These are phyloP conservation scores for Elsinoe batatas DNA, from an alignment of 2,329 filamentous ascomycete species.

Conservation along the genomic window DNA sequence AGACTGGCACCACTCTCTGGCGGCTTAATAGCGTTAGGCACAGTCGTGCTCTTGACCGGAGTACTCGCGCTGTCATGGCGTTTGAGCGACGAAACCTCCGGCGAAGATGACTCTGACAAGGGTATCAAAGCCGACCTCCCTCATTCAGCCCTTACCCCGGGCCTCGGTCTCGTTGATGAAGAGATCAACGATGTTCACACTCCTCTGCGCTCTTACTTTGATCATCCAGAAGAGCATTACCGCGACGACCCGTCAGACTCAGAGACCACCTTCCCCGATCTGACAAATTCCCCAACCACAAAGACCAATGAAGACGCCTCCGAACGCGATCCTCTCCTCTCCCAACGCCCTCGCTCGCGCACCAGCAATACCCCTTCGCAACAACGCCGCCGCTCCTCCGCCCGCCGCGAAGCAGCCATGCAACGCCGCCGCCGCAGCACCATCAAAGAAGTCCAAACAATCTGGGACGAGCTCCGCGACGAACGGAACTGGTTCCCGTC, in stretches of 20 bases:
- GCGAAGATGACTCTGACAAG: slow-evolving; percentile 44
- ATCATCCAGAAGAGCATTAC: slow-evolving; percentile 8
- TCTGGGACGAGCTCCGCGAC: slow-evolving; percentile 83
- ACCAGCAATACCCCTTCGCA: not conserved
- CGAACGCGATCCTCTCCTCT: slow-evolving; percentile 15
- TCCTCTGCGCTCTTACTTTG: slow-evolving; percentile 10
- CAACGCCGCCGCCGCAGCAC: slow-evolving; percentile 30
- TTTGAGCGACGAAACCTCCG: slow-evolving; percentile 58
- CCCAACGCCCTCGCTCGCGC: slow-evolving; percentile 15
- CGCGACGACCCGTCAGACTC: slow-evolving; percentile 14
- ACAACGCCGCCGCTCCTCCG: not conserved
- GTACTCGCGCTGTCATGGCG: slow-evolving; percentile 92
- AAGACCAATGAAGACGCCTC: slow-evolving; percentile 11
- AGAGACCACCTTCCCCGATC: slow-evolving; percentile 16
- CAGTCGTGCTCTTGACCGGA: slow-evolving; percentile 71
- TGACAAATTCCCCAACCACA: slow-evolving; percentile 12
- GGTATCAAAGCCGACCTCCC: slow-evolving; percentile 30
- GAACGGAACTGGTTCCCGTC: slow-evolving; percentile 29
- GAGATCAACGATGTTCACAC: slow-evolving; percentile 26
- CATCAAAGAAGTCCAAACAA: slow-evolving; percentile 59
- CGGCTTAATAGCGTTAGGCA: slow-evolving; percentile 75
- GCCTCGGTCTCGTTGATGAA: slow-evolving; percentile 69
- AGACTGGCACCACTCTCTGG: slow-evolving; percentile 67
- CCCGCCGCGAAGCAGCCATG: slow-evolving; percentile 18
- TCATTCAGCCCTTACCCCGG: slow-evolving; percentile 66